Percentiles rank a stretch among this genome's conserved stretches.
These are phyloP conservation scores for Starmerella vitae DNA, from an alignment of 805 yeast genomes.

Conservation along the genomic window DNA sequence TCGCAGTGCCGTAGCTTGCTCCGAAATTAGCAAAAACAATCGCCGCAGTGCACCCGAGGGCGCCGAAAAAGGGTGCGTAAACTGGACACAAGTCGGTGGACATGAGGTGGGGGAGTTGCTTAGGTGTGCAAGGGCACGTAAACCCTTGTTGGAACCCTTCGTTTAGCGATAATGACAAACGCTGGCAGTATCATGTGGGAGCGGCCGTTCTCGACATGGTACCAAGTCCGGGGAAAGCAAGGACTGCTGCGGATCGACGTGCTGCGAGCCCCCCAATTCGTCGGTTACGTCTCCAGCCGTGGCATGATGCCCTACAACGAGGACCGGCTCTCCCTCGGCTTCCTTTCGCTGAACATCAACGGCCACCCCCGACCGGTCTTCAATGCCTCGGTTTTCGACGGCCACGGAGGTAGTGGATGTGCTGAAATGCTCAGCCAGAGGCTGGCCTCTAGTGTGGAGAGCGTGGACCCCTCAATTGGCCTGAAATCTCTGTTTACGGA, in stretches of 20 bases:
- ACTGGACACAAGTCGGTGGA: slow-evolving; percentile 24
- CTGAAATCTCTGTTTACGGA: slow-evolving; percentile 36
- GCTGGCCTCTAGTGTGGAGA: slow-evolving; percentile 43
- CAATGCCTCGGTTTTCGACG: slow-evolving; percentile 72
- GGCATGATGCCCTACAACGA: slow-evolving; percentile 70
- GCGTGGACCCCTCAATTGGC: slow-evolving; percentile 25
- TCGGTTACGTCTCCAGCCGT: slow-evolving; percentile 70
- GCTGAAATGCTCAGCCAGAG: slow-evolving; percentile 43
- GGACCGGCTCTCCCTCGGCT: slow-evolving; percentile 59
- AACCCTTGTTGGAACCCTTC: too few species aligned
- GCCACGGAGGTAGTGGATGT: slow-evolving; percentile 84
- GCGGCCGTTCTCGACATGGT: slow-evolving; percentile 12
- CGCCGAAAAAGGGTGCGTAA: slow-evolving; percentile 81
- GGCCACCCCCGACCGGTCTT: slow-evolving; percentile 34
- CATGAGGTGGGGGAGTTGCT: slow-evolving; percentile 4
- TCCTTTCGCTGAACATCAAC: slow-evolving; percentile 36
- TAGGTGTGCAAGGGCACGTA: too few species aligned
- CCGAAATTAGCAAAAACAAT: slow-evolving; percentile 97
- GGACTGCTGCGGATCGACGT: slow-evolving; percentile 39
- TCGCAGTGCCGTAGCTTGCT: slow-evolving; percentile 98
- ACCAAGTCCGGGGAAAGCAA: slow-evolving; percentile 10
- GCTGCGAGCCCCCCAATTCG: slow-evolving; percentile 50
- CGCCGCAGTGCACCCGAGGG: slow-evolving; percentile 98
- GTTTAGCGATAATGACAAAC: neutral
- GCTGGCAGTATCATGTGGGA: neutral